Conservation (phyloP, 2,329 filamentous ascomycete species). For the Colletotrichum truncatum region DNA sequence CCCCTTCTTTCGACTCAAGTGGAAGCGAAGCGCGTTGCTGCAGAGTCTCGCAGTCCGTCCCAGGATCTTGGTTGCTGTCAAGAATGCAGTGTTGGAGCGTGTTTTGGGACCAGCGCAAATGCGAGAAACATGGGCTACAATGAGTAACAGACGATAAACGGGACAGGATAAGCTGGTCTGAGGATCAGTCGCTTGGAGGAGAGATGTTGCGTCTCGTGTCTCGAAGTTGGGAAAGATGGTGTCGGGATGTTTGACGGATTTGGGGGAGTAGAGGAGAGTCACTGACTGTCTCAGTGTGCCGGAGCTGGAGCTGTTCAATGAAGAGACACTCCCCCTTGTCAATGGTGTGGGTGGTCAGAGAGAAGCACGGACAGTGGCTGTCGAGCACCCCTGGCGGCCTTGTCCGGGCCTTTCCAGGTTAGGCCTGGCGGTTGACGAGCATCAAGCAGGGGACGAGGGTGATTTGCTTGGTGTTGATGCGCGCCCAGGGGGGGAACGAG, state of each 20-base stretch:
- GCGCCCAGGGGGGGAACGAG: not conserved
- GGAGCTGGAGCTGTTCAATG: not conserved
- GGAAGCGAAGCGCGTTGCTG: conserved; percentile 2
- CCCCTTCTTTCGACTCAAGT: too few relatives aligned
- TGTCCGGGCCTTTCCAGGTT: conserved; percentile 27
- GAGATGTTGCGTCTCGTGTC: conserved; percentile 28
- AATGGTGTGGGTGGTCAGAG: conserved; percentile 29
- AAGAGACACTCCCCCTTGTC: conserved; percentile 22
- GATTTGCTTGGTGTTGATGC: conserved; percentile 3
- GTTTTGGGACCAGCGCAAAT: conserved; percentile 25
- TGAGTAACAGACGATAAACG: conserved; percentile 15
- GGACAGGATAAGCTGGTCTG: conserved; percentile 28
- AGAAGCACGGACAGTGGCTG: conserved; percentile 29
- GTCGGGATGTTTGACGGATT: conserved; percentile 23
- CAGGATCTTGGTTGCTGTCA: conserved; percentile 29
- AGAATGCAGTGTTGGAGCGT: conserved; percentile 28
- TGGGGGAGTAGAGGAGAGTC: conserved; percentile 15
- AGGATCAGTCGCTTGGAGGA: conserved; percentile 22
- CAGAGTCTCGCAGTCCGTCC: conserved; percentile 26
- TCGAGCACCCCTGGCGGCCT: conserved; percentile 26
- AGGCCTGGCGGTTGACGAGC: conserved; percentile 28
- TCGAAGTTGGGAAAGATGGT: conserved; percentile 30
- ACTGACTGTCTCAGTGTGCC: conserved; percentile 11
- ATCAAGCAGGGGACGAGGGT: conserved; percentile 21
- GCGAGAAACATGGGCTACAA: conserved; percentile 17